Evolutionary conservation across 2,329 filamentous ascomycete genomes (phyloP).

Genomic region (Dothistroma pini): DNA sequence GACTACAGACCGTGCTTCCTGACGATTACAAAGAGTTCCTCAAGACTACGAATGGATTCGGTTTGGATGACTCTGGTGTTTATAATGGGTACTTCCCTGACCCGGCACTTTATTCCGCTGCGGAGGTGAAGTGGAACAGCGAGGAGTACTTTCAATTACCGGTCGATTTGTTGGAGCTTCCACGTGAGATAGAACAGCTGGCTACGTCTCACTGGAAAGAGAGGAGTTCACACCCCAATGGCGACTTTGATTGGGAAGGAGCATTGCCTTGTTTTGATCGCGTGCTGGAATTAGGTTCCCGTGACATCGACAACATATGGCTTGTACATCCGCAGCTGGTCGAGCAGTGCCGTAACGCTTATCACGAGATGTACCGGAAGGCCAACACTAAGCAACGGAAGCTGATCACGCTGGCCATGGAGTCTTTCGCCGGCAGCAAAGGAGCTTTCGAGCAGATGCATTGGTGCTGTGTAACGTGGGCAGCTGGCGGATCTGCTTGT

Average conservation of each 20-base stretch:
- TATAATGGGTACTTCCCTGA: conserved; percentile 8
- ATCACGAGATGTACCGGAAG: conserved; percentile 13
- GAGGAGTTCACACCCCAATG: neutral
- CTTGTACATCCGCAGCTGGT: conserved; percentile 14
- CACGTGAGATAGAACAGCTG: conserved; percentile 5
- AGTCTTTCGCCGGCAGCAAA: conserved; percentile 17
- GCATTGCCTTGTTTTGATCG: conserved; percentile 12
- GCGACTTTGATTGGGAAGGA: conserved; percentile 2
- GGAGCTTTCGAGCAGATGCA: conserved; percentile 15
- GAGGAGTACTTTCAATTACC: conserved; percentile 15
- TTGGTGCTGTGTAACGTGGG: conserved; percentile 15
- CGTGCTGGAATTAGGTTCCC: conserved; percentile 12
- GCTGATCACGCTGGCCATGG: conserved; percentile 14
- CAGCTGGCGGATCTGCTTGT: conserved; percentile 9
- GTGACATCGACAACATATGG: conserved; percentile 15
- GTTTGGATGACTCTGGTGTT: conserved; percentile 2
- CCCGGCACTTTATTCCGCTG: neutral
- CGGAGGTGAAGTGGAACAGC: conserved; percentile 2
- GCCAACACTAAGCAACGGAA: conserved; percentile 13
- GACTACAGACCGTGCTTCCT: neutral
- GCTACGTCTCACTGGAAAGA: neutral
- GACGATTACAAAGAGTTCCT: conserved; percentile 16
- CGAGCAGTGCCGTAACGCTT: conserved; percentile 6
- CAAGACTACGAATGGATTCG: conserved; percentile 9
- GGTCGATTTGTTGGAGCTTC: conserved; percentile 8